phyloP scores from a whole-genome alignment of 768 basidiomycete species.

The Arthromyces matolae region DNA sequence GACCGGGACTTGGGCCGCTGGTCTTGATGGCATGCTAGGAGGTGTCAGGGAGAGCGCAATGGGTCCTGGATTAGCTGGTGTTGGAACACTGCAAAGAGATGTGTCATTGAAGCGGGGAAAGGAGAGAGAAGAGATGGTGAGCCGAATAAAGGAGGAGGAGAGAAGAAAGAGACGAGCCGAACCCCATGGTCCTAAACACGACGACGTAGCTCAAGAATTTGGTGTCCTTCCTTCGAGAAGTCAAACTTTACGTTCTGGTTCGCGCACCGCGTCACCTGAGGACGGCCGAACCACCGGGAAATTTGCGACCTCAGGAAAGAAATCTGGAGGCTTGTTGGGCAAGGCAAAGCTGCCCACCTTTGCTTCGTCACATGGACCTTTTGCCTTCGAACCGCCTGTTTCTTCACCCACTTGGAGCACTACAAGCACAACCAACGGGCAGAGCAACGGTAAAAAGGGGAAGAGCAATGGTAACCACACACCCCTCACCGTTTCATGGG shows the following conservation, averaged over 20 bases:
- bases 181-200: constrained; percentile 9
- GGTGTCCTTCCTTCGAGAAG: constrained; percentile 29
- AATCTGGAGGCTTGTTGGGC: constrained; percentile 37
- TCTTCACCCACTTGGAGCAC: constrained; percentile 44
- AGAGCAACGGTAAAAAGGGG: constrained; percentile 17
- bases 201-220: constrained; percentile 23
- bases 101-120: constrained; percentile 36
- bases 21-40: constrained; percentile 3
- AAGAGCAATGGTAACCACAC: constrained; percentile 17
- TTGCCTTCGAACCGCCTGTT: constrained; percentile 67
- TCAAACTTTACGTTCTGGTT: constrained; percentile 1
- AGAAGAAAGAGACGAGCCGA: constrained; percentile 15
- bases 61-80: constrained; percentile 42
- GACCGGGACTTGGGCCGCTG: constrained; percentile 26
- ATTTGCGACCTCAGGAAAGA: constrained; percentile 57
- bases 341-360: constrained; percentile 30
- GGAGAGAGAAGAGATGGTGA: constrained; percentile 33
- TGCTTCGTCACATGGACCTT: constrained; percentile 52
- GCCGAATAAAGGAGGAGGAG: constrained; percentile 17
- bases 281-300: constrained; percentile 32
- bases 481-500: constrained; percentile 18
- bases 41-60: constrained; percentile 32
- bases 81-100: constrained; percentile 42
- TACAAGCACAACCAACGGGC: constrained; percentile 24
- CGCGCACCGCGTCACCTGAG: constrained; percentile 7